These are phyloP conservation scores for Clarireedia monteithiana DNA, from an alignment of 2,329 filamentous ascomycete species.

Conservation along the genomic window DNA sequence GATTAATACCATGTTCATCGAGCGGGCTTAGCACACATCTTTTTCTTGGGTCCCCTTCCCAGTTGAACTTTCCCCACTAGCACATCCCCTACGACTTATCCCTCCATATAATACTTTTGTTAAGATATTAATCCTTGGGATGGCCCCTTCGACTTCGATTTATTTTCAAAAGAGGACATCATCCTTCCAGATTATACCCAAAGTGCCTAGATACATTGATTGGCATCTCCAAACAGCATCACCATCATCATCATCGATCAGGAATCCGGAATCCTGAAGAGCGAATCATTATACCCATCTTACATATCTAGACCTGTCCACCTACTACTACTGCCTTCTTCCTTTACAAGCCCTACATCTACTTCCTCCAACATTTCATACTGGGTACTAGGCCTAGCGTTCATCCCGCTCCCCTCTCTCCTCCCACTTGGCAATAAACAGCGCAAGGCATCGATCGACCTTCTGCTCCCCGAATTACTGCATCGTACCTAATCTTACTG, in stretches of 20 bases:
- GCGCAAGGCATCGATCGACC: constrained; percentile 16
- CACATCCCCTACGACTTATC: not conserved
- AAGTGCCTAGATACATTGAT: not conserved
- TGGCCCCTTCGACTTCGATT: not conserved
- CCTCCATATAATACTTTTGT: not conserved
- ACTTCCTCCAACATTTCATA: not conserved
- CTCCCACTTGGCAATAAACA: constrained; percentile 9
- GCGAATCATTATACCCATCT: too few relatives aligned
- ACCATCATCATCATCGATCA: too few relatives aligned
- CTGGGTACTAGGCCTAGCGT: not conserved
- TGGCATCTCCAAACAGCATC: not conserved
- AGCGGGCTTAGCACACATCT: not conserved
- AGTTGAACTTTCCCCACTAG: not conserved
- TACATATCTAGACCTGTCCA: too few relatives aligned
- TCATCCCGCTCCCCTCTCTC: not conserved
- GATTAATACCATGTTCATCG: not conserved
- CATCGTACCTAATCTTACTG: constrained; percentile 25
- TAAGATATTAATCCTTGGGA: not conserved
- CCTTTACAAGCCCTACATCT: not conserved
- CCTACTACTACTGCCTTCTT: not conserved
- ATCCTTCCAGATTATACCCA: not conserved
- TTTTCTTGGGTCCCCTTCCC: not conserved
- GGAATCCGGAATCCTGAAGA: too few relatives aligned
- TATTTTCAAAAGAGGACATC: not conserved
- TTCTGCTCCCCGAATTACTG: constrained; percentile 16